phyloP scores from a whole-genome alignment of 2,329 filamentous ascomycete species.

The Trichophaea hybrida region DNA sequence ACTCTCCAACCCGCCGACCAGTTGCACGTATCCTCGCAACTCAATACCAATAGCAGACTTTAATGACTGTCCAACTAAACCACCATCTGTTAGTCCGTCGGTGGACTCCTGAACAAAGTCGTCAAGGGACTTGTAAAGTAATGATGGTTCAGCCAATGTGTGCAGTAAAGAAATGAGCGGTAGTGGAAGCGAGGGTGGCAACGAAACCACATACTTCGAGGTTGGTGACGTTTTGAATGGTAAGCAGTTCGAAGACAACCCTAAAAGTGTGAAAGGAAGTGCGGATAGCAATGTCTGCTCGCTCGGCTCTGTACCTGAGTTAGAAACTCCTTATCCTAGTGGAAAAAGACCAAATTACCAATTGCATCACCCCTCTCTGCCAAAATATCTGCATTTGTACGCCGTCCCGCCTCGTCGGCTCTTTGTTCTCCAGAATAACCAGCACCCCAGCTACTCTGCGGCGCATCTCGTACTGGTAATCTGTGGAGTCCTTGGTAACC shows the following conservation, averaged over 20 bases:
- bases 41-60: conserved; percentile 74
- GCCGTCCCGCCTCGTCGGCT: conserved; percentile 12
- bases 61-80: conserved; percentile 82
- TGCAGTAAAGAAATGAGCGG: conserved; percentile 79
- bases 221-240: conserved; percentile 13
- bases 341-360: conserved; percentile 4
- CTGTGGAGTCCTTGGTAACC: conserved; percentile 23
- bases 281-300: conserved; percentile 36
- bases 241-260: conserved; percentile 19
- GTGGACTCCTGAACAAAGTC: conserved; percentile 69
- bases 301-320: conserved; percentile 27
- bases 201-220: conserved; percentile 25
- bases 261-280: conserved; percentile 23
- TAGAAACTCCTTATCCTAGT: not conserved
- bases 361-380: conserved; percentile 13
- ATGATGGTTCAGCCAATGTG: conserved; percentile 76
- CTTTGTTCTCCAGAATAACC: conserved; percentile 6
- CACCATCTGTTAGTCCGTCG: conserved; percentile 36
- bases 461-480: conserved; percentile 16
- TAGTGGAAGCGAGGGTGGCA: conserved; percentile 66
- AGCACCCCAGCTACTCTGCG: conserved; percentile 12
- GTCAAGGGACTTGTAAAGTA: conserved; percentile 73
- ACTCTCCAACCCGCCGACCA: conserved; percentile 82
- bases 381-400: conserved; percentile 21
- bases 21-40: conserved; percentile 71